These are phyloP conservation scores for Diaporthe nobilis DNA, from an alignment of 2,329 filamentous ascomycete genomes.

Conservation along the genomic window DNA sequence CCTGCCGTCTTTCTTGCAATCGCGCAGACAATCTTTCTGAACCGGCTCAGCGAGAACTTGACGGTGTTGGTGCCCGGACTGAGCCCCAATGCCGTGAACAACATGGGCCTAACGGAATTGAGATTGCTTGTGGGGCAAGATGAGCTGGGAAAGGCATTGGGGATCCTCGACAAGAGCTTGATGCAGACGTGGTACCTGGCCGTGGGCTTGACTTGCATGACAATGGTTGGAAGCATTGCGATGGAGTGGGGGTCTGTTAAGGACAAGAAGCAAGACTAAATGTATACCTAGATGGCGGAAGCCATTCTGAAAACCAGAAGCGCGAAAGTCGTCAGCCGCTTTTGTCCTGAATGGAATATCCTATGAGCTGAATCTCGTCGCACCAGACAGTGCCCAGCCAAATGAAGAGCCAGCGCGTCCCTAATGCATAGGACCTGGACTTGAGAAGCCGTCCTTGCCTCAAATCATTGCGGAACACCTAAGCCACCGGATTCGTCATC, in stretches of 20 bases:
- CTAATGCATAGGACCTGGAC: too few species aligned
- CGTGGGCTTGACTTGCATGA: slow-evolving; percentile 33
- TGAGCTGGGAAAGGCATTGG: slow-evolving; percentile 25
- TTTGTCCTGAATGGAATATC: too few species aligned
- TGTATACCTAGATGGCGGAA: neutral
- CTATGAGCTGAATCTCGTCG: too few species aligned
- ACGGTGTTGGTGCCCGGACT: slow-evolving; percentile 29
- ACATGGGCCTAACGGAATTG: slow-evolving; percentile 35
- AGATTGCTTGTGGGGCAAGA: slow-evolving; percentile 31
- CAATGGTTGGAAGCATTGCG: slow-evolving; percentile 35
- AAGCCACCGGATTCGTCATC: too few species aligned
- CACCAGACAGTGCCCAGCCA: too few species aligned
- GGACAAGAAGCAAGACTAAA: slow-evolving; percentile 36
- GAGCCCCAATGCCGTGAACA: slow-evolving; percentile 3
- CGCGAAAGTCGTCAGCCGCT: too few species aligned
- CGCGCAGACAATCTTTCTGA: slow-evolving; percentile 55
- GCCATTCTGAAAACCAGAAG: too few species aligned
- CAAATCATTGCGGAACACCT: too few species aligned
- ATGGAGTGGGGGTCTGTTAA: slow-evolving; percentile 41
- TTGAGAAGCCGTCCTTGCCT: too few species aligned
- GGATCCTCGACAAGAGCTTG: slow-evolving; percentile 35
- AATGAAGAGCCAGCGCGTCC: too few species aligned
- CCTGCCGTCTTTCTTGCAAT: slow-evolving; percentile 58
- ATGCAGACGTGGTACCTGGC: slow-evolving; percentile 42
- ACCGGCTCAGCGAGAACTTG: slow-evolving; percentile 46